phyloP scores from a whole-genome alignment of 176 grass and related monocot species.

The Miscanthus lutarioriparius region DNA sequence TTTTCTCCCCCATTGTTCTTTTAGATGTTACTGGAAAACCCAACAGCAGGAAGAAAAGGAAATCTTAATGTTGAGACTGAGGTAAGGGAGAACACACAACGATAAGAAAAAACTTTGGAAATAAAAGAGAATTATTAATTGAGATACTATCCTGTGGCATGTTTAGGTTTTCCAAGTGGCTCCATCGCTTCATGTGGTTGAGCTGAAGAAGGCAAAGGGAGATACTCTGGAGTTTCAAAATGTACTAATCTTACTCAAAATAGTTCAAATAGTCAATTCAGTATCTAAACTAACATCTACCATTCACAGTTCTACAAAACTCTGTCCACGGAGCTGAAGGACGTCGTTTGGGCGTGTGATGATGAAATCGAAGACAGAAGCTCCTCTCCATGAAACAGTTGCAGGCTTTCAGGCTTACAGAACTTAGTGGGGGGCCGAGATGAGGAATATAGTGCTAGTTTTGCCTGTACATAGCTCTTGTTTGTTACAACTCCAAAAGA shows the following conservation, averaged over 20 bases:
- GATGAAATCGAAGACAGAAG: conserved; percentile 46
- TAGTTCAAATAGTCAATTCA: not conserved
- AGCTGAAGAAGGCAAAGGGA: conserved; percentile 81
- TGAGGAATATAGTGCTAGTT: not conserved
- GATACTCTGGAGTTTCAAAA: conserved; percentile 93
- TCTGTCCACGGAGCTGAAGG: conserved; percentile 69
- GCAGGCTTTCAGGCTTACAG: not conserved
- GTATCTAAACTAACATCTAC: not conserved
- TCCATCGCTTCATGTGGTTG: conserved; percentile 84
- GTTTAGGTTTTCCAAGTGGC: conserved; percentile 87
- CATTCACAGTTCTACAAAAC: conserved; percentile 72
- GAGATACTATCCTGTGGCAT: conserved; percentile 10
- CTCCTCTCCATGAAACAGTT: conserved; percentile 26
- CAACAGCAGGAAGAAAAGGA: conserved; percentile 82
- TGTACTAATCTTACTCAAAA: conserved; percentile 37
- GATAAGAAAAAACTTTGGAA: conserved; percentile 1
- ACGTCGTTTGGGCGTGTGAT: conserved; percentile 78
- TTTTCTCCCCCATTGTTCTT: not conserved
- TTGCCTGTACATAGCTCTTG: conserved; percentile 31
- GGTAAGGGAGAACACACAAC: conserved; percentile 46
- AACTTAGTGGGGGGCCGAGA: not conserved
- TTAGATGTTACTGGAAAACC: conserved; percentile 83
- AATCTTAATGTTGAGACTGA: conserved; percentile 86
- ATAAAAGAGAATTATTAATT: not conserved
- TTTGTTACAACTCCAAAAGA: not conserved